These are phyloP conservation scores for Sonneratia caseolaris DNA, from an alignment of 345 rosid species.

Conservation along the genomic window DNA sequence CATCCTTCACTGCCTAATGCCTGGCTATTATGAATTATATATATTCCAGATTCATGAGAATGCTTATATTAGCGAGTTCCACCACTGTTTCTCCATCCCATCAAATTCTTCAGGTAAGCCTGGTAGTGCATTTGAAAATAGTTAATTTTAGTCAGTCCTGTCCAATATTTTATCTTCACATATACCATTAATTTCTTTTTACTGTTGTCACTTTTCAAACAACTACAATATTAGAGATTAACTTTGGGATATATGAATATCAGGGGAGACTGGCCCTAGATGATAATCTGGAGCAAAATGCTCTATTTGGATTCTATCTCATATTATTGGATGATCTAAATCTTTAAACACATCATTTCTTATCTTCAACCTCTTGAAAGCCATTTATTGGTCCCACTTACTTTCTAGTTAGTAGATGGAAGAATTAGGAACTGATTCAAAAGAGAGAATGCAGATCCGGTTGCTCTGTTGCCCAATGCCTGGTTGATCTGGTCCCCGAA, in stretches of 20 bases:
- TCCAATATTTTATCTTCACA: not conserved
- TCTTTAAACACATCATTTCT: not conserved
- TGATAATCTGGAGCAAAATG: not conserved
- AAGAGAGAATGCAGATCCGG: not conserved
- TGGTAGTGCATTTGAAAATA: not conserved
- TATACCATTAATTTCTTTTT: not conserved
- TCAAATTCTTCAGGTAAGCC: constrained; percentile 61
- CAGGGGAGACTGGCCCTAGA: not conserved
- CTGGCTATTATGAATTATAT: constrained; percentile 1
- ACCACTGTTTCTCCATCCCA: constrained; percentile 81
- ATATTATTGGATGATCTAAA: not conserved
- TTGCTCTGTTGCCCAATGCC: not conserved
- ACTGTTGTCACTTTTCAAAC: not conserved
- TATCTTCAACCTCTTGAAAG: not conserved
- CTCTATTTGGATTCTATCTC: not conserved
- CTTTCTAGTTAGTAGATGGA: not conserved
- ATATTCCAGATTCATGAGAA: constrained; percentile 79
- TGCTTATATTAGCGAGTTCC: constrained; percentile 81
- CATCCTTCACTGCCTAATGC: not conserved
- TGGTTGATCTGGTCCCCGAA: not conserved
- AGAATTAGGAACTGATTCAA: not conserved
- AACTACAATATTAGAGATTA: not conserved
- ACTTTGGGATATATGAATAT: not conserved
- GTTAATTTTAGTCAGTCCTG: not conserved
- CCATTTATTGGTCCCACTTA: not conserved